Percentiles rank a stretch among this genome's conserved stretches.
phyloP scores from a whole-genome alignment of 768 basidiomycete species.

The Pleurotus eryngii region DNA sequence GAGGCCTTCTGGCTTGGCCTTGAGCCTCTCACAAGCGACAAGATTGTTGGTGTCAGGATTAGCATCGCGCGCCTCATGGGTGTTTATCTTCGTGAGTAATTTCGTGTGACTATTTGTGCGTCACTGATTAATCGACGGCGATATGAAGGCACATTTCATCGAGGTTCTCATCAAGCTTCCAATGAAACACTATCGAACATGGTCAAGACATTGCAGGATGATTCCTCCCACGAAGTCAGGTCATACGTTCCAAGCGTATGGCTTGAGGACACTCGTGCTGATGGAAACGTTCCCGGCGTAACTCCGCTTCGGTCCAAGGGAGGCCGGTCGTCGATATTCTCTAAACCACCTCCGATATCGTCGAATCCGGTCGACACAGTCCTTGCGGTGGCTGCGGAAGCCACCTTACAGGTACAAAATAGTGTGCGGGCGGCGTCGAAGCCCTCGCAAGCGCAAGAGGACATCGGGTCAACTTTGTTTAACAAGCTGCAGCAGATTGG shows the following conservation, averaged over 20 bases:
- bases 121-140: not conserved
- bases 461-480: not conserved
- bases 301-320: not conserved
- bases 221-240: constrained; percentile 59
- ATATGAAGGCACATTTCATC: constrained; percentile 26
- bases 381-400: not conserved
- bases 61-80: constrained; percentile 75
- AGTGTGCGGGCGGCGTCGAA: not conserved
- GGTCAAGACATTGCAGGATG: constrained; percentile 45
- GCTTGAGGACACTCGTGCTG: constrained; percentile 7
- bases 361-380: not conserved
- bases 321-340: constrained; percentile 5
- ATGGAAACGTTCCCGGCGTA: not conserved
- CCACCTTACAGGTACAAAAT: not conserved
- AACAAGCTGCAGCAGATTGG: constrained; percentile 5
- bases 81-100: constrained; percentile 46
- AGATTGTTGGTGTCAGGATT: constrained; percentile 81
- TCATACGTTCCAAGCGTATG: constrained; percentile 47
- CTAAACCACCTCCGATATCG: constrained; percentile 1
- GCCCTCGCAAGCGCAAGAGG: not conserved
- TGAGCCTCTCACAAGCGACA: constrained; percentile 55
- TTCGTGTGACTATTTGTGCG: not conserved
- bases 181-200: constrained; percentile 32
- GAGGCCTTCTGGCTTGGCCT: constrained; percentile 56
- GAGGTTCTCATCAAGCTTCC: constrained; percentile 27